Percentiles rank a stretch among this genome's conserved stretches.
Evolutionary conservation across 768 basidiomycete species (phyloP).

Genomic region (Lactarius akahatsu): DNA sequence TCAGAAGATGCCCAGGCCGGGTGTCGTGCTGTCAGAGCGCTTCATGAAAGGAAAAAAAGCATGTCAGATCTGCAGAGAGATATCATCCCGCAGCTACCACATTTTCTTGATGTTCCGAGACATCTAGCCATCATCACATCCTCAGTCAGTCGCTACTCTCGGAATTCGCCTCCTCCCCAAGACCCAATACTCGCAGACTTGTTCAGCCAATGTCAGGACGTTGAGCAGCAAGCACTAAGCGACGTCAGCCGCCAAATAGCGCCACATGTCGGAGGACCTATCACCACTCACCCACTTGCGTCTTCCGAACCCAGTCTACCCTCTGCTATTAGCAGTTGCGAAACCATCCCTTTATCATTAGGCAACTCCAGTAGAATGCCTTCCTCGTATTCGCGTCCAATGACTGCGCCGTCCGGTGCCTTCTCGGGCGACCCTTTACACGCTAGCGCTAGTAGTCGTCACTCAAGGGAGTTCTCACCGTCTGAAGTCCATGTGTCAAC

Average conservation of each 20-base stretch:
- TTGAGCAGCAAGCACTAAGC: slow-evolving; percentile 67
- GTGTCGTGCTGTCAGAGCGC: slow-evolving; percentile 48
- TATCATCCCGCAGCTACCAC: slow-evolving; percentile 68
- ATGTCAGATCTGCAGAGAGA: slow-evolving; percentile 65
- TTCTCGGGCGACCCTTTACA: slow-evolving; percentile 29
- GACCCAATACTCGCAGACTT: slow-evolving; percentile 54
- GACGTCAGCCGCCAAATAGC: slow-evolving; percentile 54
- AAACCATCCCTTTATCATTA: not conserved
- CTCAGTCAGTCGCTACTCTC: slow-evolving; percentile 61
- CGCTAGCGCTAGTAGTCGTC: slow-evolving; percentile 28
- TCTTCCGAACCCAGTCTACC: slow-evolving; percentile 10
- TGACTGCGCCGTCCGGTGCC: slow-evolving; percentile 24
- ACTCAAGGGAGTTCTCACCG: slow-evolving; percentile 11
- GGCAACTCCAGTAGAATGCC: slow-evolving; percentile 20
- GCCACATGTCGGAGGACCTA: not conserved
- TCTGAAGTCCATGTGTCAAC: slow-evolving; percentile 5
- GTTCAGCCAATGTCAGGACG: slow-evolving; percentile 59
- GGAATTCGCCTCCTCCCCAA: slow-evolving; percentile 33
- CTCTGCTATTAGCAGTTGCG: not conserved
- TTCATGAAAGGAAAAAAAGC: slow-evolving; percentile 54
- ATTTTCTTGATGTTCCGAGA: slow-evolving; percentile 74
- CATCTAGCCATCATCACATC: slow-evolving; percentile 77
- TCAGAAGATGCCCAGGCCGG: slow-evolving; percentile 36
- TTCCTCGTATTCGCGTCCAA: slow-evolving; percentile 23
- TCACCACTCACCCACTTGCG: not conserved